These are phyloP conservation scores for Mortierella sp. DNA, from an alignment of 371 early-diverging fungal species.

Conservation along the genomic window DNA sequence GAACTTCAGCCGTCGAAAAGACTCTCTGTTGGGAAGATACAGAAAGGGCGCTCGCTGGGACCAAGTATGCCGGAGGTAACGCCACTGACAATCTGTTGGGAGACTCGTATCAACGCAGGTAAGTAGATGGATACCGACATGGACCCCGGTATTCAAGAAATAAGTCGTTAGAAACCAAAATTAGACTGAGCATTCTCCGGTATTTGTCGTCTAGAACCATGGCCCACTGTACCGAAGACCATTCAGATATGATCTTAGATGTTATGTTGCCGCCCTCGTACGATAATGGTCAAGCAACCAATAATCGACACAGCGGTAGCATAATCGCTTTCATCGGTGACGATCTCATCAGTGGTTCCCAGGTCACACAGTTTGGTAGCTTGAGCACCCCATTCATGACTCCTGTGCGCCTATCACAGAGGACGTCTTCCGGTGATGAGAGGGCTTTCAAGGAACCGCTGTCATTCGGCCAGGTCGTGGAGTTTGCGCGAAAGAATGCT, in stretches of 20 bases:
- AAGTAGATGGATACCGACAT: not conserved
- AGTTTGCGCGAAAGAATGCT: too few species aligned
- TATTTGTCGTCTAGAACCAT: not conserved
- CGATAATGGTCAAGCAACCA: not conserved
- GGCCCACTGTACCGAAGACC: slow-evolving; percentile 9
- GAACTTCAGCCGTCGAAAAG: not conserved
- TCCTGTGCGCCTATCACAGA: too few species aligned
- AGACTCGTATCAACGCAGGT: slow-evolving; percentile 14
- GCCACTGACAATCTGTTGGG: too few species aligned
- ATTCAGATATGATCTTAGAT: slow-evolving; percentile 9
- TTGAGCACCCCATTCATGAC: too few species aligned
- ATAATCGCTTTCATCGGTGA: not conserved
- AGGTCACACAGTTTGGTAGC: too few species aligned
- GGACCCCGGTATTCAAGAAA: not conserved
- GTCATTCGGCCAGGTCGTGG: too few species aligned
- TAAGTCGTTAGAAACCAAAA: too few species aligned
- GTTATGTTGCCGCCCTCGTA: slow-evolving; percentile 10
- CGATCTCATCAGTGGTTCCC: too few species aligned
- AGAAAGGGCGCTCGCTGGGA: slow-evolving; percentile 1
- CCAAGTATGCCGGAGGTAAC: not conserved
- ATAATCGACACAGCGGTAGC: not conserved
- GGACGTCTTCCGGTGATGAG: too few species aligned
- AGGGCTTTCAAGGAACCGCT: too few species aligned
- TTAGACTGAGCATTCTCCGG: too few species aligned
- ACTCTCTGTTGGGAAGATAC: too few species aligned